phyloP scores from a whole-genome alignment of 2,329 filamentous ascomycete genomes.

The Myrmaecium sp. region DNA sequence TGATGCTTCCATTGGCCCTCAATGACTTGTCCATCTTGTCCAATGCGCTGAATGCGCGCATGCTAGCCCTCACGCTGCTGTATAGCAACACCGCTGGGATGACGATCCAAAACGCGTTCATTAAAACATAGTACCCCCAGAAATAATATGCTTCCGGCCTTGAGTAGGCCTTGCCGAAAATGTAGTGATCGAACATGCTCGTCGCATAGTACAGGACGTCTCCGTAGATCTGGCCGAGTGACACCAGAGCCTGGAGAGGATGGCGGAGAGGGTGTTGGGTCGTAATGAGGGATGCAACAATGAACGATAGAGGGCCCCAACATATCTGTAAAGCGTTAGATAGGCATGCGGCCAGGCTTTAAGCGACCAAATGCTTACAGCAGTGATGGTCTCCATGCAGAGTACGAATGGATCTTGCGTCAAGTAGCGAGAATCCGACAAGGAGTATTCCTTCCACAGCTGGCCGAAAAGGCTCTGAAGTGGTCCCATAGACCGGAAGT shows the following conservation, averaged over 20 bases:
- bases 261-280: constrained; percentile 38
- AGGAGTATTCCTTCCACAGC: constrained; percentile 83
- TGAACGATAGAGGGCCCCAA: constrained; percentile 46
- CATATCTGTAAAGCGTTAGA: constrained; percentile 24
- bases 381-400: constrained; percentile 73
- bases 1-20: constrained; percentile 10
- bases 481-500: constrained; percentile 47
- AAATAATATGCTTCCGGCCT: constrained; percentile 47
- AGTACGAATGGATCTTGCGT: constrained; percentile 69
- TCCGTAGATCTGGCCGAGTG: constrained; percentile 46
- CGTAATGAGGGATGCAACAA: constrained; percentile 38
- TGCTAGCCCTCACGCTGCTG: constrained; percentile 16
- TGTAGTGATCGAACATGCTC: constrained; percentile 42
- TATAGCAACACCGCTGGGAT: constrained; percentile 30
- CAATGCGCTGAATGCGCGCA: constrained; percentile 18
- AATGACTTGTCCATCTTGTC: constrained; percentile 17
- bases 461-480: constrained; percentile 63
- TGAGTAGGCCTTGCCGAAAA: constrained; percentile 36
- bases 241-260: constrained; percentile 42
- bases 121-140: constrained; percentile 48
- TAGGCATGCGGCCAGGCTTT: background rate
- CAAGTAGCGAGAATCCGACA: constrained; percentile 76
- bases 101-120: constrained; percentile 51
- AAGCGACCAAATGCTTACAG: constrained; percentile 32
- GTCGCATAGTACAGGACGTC: constrained; percentile 49